These are phyloP conservation scores for Elymus sibiricus DNA, from an alignment of 176 grass and related monocot genomes.

Conservation along the genomic window DNA sequence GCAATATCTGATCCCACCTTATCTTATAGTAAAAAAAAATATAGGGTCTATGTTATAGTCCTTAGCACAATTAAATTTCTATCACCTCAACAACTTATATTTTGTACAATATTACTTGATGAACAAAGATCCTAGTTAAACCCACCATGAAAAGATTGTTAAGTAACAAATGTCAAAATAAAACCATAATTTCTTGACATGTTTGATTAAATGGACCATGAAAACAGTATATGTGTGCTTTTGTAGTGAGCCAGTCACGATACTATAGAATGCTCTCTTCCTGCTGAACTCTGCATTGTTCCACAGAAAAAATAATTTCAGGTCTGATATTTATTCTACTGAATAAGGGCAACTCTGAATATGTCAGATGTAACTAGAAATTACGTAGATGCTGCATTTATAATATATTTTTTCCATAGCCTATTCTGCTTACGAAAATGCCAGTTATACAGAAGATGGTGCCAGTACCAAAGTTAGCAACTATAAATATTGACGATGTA, in stretches of 20 bases:
- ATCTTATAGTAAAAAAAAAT: neutral
- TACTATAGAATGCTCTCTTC: neutral
- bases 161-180: neutral
- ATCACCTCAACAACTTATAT: neutral
- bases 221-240: neutral
- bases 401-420: neutral
- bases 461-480: neutral
- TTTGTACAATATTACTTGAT: neutral
- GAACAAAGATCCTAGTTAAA: neutral
- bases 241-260: neutral
- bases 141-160: neutral
- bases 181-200: neutral
- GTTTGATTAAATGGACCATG: neutral
- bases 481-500: neutral
- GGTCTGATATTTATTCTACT: conserved; percentile 5
- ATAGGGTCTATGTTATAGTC: neutral
- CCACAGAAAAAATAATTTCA: neutral
- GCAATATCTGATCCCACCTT: neutral
- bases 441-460: neutral
- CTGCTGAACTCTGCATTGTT: neutral
- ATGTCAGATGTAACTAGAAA: neutral
- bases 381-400: neutral
- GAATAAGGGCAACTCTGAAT: neutral
- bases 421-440: neutral
- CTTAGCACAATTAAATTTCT: neutral